Conservation (phyloP, 805 yeast genomes). For the Starmerella khaoyaiensis region DNA sequence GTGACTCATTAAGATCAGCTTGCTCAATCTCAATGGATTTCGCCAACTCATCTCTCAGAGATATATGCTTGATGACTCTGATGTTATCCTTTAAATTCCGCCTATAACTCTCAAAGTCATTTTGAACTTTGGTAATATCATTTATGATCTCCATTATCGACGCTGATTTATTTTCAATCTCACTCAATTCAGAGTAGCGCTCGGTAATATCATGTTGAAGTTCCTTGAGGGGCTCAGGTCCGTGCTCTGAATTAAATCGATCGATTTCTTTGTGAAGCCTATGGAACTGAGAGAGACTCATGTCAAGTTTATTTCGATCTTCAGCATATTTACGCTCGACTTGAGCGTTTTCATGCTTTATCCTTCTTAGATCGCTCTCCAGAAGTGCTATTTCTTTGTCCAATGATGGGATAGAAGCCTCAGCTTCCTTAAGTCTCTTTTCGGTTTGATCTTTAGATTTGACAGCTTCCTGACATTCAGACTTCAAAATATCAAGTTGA, state of each 20-base stretch:
- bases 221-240: conserved; percentile 6
- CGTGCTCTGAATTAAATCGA: conserved; percentile 5
- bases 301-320: not conserved
- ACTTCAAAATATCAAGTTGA: not conserved
- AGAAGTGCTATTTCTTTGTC: conserved; percentile 2
- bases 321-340: conserved; percentile 10
- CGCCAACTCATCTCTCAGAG: conserved; percentile 27
- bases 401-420: not conserved
- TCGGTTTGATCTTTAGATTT: not conserved
- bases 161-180: not conserved
- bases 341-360: conserved; percentile 6
- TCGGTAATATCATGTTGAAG: not conserved
- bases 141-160: not conserved
- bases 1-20: conserved; percentile 31
- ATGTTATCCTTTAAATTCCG: conserved; percentile 53
- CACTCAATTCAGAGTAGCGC: not conserved
- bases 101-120: conserved; percentile 44
- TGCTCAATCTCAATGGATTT: conserved; percentile 32
- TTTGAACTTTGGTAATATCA: conserved; percentile 8
- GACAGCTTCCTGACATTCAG: not conserved
- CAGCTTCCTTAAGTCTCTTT: conserved; percentile 1
- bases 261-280: conserved; percentile 12
- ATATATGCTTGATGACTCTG: conserved; percentile 37
- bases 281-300: conserved; percentile 3
- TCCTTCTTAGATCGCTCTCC: not conserved